Evolutionary conservation across 768 basidiomycete species (phyloP), one percentile per base, ranked within the genome.

Genomic region (Kwoniella botswanensis): DNA sequence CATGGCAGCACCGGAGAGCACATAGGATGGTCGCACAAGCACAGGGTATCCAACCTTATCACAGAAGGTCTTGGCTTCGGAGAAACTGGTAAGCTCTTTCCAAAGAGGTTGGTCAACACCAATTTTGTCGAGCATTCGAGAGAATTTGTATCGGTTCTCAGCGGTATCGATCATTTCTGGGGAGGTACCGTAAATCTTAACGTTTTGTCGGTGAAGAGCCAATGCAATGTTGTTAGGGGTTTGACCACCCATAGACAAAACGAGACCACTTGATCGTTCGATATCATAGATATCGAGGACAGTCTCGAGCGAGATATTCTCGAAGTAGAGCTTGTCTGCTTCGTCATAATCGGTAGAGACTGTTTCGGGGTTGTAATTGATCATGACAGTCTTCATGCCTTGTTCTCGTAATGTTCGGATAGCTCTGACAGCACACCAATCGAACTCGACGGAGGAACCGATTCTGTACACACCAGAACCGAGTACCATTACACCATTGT

Each of bases 81-180:
- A 89, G 78, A 93, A 92, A 79, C 90, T 92, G 50, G 94, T 93
- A 56, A 98, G 87, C 84, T 98, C 96, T 87, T 94, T 98, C 96
- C 96, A 98, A 73, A 88, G 85, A 2, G 96, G 96, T 85, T 98
- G 96, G 84, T 99, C 96, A 56, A 99, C 96, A n/a, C 91, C 94
- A 68, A 98, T 97, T 82, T 94, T 94, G 82, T 99, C 97, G 71
- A 98, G 85, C 82, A 98, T 88, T 66, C 97, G 93, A 63, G 96
- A 98, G 87, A 99, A 99, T 86, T 99, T 99, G 91, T 92, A 98
- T 72, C 96, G 88, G 83, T 99, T 98, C 87, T 99, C 96, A 6
- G 97, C 96, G 5, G 94, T 98, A 79, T 99, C 96, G 79, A 99
- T 98, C 93, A 97, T 97, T 86, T 98, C 96, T 1, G 96, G 96